A percentile compares a stretch with the other conserved stretches of the same genome.
Conservation (phyloP, 495 filamentous ascomycete species). For the Neurospora africana region DNA sequence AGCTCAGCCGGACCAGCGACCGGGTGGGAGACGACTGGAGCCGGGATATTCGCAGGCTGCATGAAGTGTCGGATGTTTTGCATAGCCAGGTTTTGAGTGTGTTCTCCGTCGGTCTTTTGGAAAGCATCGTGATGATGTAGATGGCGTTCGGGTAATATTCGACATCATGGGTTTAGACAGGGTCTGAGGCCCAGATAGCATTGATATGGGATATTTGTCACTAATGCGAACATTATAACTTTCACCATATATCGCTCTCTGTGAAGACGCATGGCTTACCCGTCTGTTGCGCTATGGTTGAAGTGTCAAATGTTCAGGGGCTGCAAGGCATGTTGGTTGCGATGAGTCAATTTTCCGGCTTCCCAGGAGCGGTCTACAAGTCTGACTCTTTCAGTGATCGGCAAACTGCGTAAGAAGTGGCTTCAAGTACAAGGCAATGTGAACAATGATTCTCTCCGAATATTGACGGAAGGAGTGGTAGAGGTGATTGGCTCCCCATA, state of each 20-base stretch:
- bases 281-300: background rate
- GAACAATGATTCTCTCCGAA: background rate
- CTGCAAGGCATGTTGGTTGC: background rate
- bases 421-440: background rate
- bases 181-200: background rate
- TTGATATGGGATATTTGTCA: background rate
- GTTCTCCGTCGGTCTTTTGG: background rate
- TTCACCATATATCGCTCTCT: background rate
- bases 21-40: constrained; percentile 5
- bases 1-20: constrained; percentile 3
- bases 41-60: constrained; percentile 15
- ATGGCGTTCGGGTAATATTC: background rate
- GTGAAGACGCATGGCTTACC: background rate
- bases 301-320: background rate
- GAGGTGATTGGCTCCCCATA: background rate
- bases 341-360: background rate
- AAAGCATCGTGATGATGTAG: background rate
- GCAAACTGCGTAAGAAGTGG: background rate
- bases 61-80: constrained; percentile 3
- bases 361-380: background rate
- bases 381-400: background rate
- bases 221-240: background rate
- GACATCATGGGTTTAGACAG: background rate
- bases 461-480: background rate
- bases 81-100: background rate